These are phyloP conservation scores for Mortierella sp. DNA, from an alignment of 371 early-diverging fungal species.

Conservation along the genomic window DNA sequence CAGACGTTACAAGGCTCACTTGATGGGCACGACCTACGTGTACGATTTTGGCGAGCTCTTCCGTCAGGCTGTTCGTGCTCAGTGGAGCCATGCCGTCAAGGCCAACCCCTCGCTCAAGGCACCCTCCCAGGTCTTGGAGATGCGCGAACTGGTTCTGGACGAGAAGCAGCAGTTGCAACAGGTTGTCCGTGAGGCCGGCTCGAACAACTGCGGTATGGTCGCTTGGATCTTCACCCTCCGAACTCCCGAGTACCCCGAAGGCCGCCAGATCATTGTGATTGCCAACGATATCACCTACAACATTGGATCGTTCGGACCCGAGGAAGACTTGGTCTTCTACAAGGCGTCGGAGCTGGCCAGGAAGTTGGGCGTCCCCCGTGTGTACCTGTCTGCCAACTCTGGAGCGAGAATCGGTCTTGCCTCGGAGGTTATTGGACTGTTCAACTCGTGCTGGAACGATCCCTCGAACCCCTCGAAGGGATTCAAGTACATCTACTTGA, in stretches of 20 bases:
- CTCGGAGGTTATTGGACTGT: conserved; percentile 88
- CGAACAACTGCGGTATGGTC: conserved; percentile 97
- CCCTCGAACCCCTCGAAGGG: conserved; percentile 84
- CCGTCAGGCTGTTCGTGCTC: conserved; percentile 82
- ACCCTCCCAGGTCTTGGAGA: conserved; percentile 81
- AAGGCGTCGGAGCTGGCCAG: conserved; percentile 94
- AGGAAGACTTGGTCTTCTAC: conserved; percentile 94
- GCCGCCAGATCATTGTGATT: conserved; percentile 92
- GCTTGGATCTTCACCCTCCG: conserved; percentile 92
- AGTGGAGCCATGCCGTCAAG: conserved; percentile 80
- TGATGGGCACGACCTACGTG: conserved; percentile 98
- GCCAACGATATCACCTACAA: conserved; percentile 98
- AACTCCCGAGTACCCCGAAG: conserved; percentile 96
- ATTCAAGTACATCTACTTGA: conserved; percentile 94
- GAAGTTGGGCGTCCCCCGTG: conserved; percentile 88
- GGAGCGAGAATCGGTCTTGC: conserved; percentile 99
- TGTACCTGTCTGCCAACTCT: conserved; percentile 98
- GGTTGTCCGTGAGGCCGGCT: conserved; percentile 87
- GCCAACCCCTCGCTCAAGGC: conserved; percentile 66
- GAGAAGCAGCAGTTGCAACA: conserved; percentile 84
- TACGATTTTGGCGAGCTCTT: conserved; percentile 98
- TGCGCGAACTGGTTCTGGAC: conserved; percentile 91
- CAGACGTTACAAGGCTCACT: conserved; percentile 96
- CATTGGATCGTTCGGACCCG: conserved; percentile 97
- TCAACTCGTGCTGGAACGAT: conserved; percentile 92